Evolutionary conservation across 768 basidiomycete species (phyloP).

Genomic region (Xerocomellus intermedius): DNA sequence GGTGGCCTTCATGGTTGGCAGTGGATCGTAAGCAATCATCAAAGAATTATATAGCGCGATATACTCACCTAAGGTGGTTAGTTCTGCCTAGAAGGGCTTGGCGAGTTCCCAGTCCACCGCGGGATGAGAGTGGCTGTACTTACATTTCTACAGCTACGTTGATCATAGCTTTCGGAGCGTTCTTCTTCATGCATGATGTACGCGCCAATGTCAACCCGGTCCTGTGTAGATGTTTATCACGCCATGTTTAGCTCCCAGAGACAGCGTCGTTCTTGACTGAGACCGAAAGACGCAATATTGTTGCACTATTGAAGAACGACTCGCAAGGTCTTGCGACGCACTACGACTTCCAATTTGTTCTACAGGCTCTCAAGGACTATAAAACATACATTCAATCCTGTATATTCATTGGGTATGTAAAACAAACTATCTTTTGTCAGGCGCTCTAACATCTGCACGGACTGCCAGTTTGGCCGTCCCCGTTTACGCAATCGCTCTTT

Average conservation of each 20-base stretch:
- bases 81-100: slow-evolving; percentile 34
- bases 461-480: slow-evolving; percentile 40
- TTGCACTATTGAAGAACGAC: slow-evolving; percentile 41
- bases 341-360: slow-evolving; percentile 44
- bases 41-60: background rate
- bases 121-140: background rate
- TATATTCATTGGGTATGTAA: slow-evolving; percentile 41
- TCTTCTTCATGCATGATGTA: slow-evolving; percentile 56
- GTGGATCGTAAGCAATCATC: slow-evolving; percentile 35
- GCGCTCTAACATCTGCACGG: background rate
- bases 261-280: slow-evolving; percentile 55
- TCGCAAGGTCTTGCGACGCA: slow-evolving; percentile 44
- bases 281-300: slow-evolving; percentile 39
- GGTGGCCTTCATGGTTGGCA: slow-evolving; percentile 37
- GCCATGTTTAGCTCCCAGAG: slow-evolving; percentile 45
- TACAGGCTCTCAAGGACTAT: slow-evolving; percentile 49
- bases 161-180: slow-evolving; percentile 28
- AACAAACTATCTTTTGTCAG: background rate
- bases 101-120: slow-evolving; percentile 8
- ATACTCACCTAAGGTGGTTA: slow-evolving; percentile 11
- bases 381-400: slow-evolving; percentile 33
- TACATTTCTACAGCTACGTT: slow-evolving; percentile 20
- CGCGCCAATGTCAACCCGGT: background rate
- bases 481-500: slow-evolving; percentile 47
- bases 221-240: background rate